Evolutionary conservation across 1,139 yeast genomes (phyloP), one percentile per base, ranked within the genome.

Genomic region (Magnusiomyces paraingens): DNA sequence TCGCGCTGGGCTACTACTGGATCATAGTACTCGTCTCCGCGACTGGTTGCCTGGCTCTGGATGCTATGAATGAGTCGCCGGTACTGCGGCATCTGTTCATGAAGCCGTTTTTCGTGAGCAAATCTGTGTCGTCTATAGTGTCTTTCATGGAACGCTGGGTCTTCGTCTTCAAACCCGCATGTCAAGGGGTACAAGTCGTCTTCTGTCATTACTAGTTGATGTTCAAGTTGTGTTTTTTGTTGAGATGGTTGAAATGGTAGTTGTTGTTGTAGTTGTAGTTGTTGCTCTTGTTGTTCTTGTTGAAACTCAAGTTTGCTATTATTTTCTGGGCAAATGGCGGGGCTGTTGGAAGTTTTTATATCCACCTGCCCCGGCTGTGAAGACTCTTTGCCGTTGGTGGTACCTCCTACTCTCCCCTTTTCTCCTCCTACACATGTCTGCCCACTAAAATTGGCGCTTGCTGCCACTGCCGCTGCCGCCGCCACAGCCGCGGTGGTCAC

Each of bases 1-100:
- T 72, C 71, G 57, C 71, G 68, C 47, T 70, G 67, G 21, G 57
- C 49, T 8, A 54, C 49, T 3, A 53, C 52, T 20, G 48, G 43
- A n/a, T 50, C 50, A 8, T 26, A 26, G 32, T 26, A 26, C 32
- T 26, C 32, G 32, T 26, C 32, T 26, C 32, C 32, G 4, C 32
- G 32, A 26, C 8, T 8, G 4, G 8, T 4, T 26, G 32, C 32
- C 32, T 26, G 32, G 32, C 32, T 26, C 32, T 12, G 44, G 3
- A 8, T 40, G 3, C 29, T 45, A 21, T 45, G 18, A 3, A n/a
- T 8, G 20, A 45, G 39, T 29, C 18, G 6, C 11, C 20, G 15
- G 21, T 18, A 29, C 39, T 26, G 15, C 14, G 39, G 39, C 39
- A 29, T 5, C 22, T 29, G 48, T 18, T 45, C 21, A 4, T 15